Percentiles rank a stretch among this genome's conserved stretches.
phyloP scores from a whole-genome alignment of 1,284 basidiomycete genomes.

The Ceraceosorus guamensis region DNA sequence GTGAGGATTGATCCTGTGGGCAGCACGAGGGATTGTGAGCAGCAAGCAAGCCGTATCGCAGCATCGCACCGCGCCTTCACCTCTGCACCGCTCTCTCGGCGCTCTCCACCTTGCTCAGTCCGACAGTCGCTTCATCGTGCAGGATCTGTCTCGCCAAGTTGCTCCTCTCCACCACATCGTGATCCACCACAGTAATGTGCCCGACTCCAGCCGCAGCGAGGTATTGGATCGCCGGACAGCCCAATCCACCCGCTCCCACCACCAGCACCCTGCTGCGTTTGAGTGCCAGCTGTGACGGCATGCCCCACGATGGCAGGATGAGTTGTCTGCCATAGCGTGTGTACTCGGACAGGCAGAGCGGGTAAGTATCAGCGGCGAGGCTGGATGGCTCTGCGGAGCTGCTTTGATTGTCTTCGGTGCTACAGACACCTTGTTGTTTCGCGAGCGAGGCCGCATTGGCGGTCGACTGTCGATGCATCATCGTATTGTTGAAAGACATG shows the following conservation, averaged over 20 bases:
- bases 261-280: conserved; percentile 70
- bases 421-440: too few species aligned
- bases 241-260: conserved; percentile 89
- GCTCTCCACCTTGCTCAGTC: conserved; percentile 73
- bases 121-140: conserved; percentile 73
- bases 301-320: conserved; percentile 83
- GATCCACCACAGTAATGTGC: conserved; percentile 77
- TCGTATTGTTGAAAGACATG: too few species aligned
- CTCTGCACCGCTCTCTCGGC: conserved; percentile 54
- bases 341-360: conserved; percentile 61
- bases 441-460: too few species aligned
- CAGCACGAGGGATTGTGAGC: too few species aligned
- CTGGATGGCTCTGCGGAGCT: too few species aligned
- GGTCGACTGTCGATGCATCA: too few species aligned
- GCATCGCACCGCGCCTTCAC: neutral
- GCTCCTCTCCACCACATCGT: conserved; percentile 80
- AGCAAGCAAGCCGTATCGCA: conserved; percentile 1
- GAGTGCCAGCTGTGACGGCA: conserved; percentile 69
- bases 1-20: conserved; percentile 31
- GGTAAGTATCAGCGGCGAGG: neutral
- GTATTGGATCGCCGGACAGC: conserved; percentile 91
- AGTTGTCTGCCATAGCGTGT: conserved; percentile 90
- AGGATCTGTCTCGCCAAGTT: conserved; percentile 91
- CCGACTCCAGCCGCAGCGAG: conserved; percentile 85
- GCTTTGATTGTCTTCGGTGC: too few species aligned